Evolutionary conservation across 2,329 filamentous ascomycete species (phyloP).

Genomic region (Rhinocladiella mackenziei): DNA sequence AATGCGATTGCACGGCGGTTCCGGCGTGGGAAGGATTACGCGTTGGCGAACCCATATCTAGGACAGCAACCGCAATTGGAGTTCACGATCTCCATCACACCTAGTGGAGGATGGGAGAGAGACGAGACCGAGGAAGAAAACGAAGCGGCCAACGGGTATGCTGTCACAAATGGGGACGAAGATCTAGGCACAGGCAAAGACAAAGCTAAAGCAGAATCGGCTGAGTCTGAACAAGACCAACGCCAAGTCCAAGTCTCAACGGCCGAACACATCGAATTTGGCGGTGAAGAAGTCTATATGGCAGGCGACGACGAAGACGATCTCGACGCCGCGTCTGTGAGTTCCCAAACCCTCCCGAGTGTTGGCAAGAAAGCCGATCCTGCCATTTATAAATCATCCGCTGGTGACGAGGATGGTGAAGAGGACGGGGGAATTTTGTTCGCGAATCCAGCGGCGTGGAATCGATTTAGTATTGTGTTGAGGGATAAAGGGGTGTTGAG

Average conservation of each 20-base stretch:
- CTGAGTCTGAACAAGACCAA: slow-evolving; percentile 25
- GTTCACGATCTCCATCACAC: slow-evolving; percentile 81
- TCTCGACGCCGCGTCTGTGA: slow-evolving; percentile 30
- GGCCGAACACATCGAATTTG: slow-evolving; percentile 30
- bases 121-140: slow-evolving; percentile 51
- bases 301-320: slow-evolving; percentile 70
- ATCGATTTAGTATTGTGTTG: slow-evolving; percentile 84
- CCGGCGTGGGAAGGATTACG: slow-evolving; percentile 83
- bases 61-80: slow-evolving; percentile 71
- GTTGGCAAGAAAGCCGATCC: slow-evolving; percentile 56
- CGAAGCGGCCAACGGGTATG: slow-evolving; percentile 10
- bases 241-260: slow-evolving; percentile 34
- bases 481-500: slow-evolving; percentile 80
- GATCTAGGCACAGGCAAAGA: slow-evolving; percentile 33
- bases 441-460: slow-evolving; percentile 71
- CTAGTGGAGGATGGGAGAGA: slow-evolving; percentile 78
- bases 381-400: slow-evolving; percentile 75
- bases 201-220: slow-evolving; percentile 34
- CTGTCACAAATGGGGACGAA: slow-evolving; percentile 30
- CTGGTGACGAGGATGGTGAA: slow-evolving; percentile 56
- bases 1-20: slow-evolving; percentile 83
- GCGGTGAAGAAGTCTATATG: slow-evolving; percentile 75
- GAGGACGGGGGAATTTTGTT: slow-evolving; percentile 75
- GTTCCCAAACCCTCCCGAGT: slow-evolving; percentile 30
- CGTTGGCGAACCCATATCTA: slow-evolving; percentile 79